Percentiles rank a stretch among this genome's conserved stretches.
Evolutionary conservation across 2,329 filamentous ascomycete genomes (phyloP).

Genomic region (Aschersonia sp.): DNA sequence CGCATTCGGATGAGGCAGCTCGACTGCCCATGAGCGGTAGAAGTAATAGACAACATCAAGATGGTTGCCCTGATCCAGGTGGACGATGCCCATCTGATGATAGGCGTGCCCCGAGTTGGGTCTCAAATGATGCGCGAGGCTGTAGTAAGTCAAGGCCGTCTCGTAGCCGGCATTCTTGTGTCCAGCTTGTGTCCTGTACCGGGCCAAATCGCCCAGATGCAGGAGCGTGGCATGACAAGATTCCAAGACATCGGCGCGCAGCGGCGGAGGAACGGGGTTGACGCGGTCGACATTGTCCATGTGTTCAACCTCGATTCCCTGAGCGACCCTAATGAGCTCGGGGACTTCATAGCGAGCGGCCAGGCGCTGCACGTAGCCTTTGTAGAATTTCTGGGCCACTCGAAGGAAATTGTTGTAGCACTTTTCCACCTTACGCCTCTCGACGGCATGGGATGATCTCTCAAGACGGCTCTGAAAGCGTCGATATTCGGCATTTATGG

Average conservation of each 20-base stretch:
- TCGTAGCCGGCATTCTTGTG: conserved; percentile 64
- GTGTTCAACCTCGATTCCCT: conserved; percentile 25
- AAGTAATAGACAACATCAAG: conserved; percentile 80
- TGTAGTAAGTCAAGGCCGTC: conserved; percentile 70
- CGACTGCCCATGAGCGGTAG: conserved; percentile 65
- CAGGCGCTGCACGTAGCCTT: conserved; percentile 67
- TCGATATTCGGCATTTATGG: conserved; percentile 66
- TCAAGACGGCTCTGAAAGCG: conserved; percentile 46
- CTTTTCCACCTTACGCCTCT: conserved; percentile 66
- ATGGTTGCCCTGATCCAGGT: conserved; percentile 62
- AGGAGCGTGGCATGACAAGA: conserved; percentile 77
- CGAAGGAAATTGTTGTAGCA: conserved; percentile 76
- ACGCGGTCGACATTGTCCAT: conserved; percentile 16
- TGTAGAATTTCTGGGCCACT: conserved; percentile 77
- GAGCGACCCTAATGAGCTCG: conserved; percentile 29
- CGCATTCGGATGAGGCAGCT: conserved; percentile 61
- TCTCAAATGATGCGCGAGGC: conserved; percentile 62
- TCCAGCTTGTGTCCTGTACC: conserved; percentile 66
- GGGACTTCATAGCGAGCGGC: conserved; percentile 43
- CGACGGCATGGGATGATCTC: conserved; percentile 36
- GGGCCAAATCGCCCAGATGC: conserved; percentile 75
- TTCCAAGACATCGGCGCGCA: conserved; percentile 36
- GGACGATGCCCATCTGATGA: conserved; percentile 83
- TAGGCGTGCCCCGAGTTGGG: conserved; percentile 70
- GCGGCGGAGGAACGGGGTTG: background rate